Evolutionary conservation across 805 yeast genomes (phyloP).

Genomic region (Isabelozyma pseudorhagii): DNA sequence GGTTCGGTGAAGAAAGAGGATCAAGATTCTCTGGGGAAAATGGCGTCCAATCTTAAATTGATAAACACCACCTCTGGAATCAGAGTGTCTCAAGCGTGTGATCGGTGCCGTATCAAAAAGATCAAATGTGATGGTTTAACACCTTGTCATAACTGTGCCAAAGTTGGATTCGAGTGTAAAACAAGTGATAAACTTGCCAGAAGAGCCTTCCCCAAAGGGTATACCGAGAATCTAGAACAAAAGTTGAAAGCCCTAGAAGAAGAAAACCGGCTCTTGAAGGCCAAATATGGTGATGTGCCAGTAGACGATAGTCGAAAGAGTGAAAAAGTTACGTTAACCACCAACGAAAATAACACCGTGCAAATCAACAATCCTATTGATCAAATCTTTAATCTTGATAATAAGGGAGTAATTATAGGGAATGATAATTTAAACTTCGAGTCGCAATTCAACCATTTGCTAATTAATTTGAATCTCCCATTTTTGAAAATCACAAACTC

Average conservation of each 20-base stretch:
- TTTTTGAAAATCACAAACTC: constrained; percentile 42
- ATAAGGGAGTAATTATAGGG: constrained; percentile 42
- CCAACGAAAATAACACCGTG: constrained; percentile 7
- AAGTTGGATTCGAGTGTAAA: constrained; percentile 64
- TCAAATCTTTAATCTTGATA: constrained; percentile 41
- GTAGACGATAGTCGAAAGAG: constrained; percentile 3
- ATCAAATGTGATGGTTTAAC: constrained; percentile 72
- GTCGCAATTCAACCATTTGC: constrained; percentile 42
- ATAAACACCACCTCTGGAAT: constrained; percentile 36
- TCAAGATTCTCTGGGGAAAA: neutral
- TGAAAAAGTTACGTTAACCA: constrained; percentile 3
- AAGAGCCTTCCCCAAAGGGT: constrained; percentile 78
- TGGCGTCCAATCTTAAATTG: constrained; percentile 28
- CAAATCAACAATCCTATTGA: constrained; percentile 44
- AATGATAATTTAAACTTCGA: constrained; percentile 45
- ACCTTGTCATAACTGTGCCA: constrained; percentile 68
- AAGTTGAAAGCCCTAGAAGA: constrained; percentile 60
- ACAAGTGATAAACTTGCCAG: constrained; percentile 73
- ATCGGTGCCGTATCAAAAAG: constrained; percentile 73
- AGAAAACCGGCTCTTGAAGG: constrained; percentile 41
- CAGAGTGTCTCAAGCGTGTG: constrained; percentile 80
- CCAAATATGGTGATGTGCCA: constrained; percentile 21
- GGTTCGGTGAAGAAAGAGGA: neutral
- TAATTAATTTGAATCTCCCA: constrained; percentile 41
- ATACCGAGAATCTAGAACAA: constrained; percentile 70